phyloP scores from a whole-genome alignment of 306 rosid species.

The Rosa multiflora region DNA sequence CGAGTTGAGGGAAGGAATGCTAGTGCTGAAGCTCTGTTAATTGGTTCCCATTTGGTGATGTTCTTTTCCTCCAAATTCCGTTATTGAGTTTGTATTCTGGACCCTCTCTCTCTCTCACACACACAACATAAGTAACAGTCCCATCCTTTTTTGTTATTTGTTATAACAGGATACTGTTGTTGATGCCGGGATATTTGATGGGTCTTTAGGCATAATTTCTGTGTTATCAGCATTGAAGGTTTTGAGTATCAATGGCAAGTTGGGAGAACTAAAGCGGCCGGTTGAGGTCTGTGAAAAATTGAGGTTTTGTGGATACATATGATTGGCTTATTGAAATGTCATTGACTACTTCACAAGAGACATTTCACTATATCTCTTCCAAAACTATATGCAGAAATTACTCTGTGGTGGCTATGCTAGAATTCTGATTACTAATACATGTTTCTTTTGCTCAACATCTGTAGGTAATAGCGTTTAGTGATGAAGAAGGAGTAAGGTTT shows the following conservation, averaged over 20 bases:
- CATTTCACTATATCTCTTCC: background rate
- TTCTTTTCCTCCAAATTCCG: slow-evolving; percentile 5
- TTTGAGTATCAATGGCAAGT: slow-evolving; percentile 49
- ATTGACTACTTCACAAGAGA: background rate
- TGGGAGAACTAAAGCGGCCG: no score
- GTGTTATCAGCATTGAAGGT: slow-evolving; percentile 83
- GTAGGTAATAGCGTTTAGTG: slow-evolving; percentile 94
- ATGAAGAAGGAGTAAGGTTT: slow-evolving; percentile 95
- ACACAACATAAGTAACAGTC: slow-evolving; percentile 13
- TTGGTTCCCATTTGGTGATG: slow-evolving; percentile 70
- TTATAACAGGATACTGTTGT: slow-evolving; percentile 73
- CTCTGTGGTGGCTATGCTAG: slow-evolving; percentile 5
- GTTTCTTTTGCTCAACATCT: slow-evolving; percentile 26
- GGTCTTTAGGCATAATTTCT: slow-evolving; percentile 76
- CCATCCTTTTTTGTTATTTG: background rate
- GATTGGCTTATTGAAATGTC: background rate
- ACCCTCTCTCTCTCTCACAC: background rate
- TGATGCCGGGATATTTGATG: slow-evolving; percentile 95
- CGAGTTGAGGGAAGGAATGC: slow-evolving; percentile 22
- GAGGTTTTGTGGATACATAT: background rate
- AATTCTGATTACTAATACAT: slow-evolving; percentile 3
- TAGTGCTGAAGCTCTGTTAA: no score
- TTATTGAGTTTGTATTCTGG: background rate
- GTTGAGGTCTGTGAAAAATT: slow-evolving; percentile 14
- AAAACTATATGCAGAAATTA: background rate